Percentiles rank a stretch among this genome's conserved stretches.
Conservation (phyloP, 2,329 filamentous ascomycete species). For the Fusarium sulawesiense region DNA sequence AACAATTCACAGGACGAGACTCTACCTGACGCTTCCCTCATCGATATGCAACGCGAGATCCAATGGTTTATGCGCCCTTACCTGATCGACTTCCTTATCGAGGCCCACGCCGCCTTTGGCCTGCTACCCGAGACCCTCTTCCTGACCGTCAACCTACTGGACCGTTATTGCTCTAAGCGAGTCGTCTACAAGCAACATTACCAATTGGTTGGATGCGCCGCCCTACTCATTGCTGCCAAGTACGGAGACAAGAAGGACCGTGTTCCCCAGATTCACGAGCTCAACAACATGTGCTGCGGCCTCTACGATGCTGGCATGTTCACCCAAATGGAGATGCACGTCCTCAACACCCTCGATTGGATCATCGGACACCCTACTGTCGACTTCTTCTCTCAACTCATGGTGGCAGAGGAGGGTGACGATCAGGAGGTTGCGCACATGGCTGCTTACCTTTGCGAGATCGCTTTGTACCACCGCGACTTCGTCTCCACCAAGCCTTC, state of each 20-base stretch:
- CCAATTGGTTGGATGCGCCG: conserved; percentile 95
- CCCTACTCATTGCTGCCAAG: conserved; percentile 95
- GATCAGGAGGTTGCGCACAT: conserved; percentile 94
- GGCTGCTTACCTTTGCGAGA: conserved; percentile 93
- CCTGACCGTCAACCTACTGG: conserved; percentile 94
- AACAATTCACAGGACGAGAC: conserved; percentile 73
- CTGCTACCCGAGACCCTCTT: conserved; percentile 95
- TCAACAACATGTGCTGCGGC: conserved; percentile 99
- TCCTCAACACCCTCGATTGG: conserved; percentile 97
- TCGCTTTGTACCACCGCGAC: conserved; percentile 94
- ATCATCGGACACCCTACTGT: conserved; percentile 95
- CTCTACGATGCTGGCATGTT: conserved; percentile 99
- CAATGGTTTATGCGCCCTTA: conserved; percentile 99
- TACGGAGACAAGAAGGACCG: conserved; percentile 99
- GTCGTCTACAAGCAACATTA: conserved; percentile 99
- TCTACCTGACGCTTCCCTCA: conserved; percentile 93
- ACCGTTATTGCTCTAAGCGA: conserved; percentile 96
- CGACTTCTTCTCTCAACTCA: conserved; percentile 91
- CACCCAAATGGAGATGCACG: conserved; percentile 99
- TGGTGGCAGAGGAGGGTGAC: conserved; percentile 80
- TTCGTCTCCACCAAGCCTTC: conserved; percentile 95
- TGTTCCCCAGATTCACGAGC: conserved; percentile 95
- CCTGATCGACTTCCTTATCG: conserved; percentile 96
- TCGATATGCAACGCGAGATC: conserved; percentile 99
- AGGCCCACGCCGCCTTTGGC: conserved; percentile 95